Conservation (phyloP, 306 rosid genomes). For the Oemleria cerasiformis region DNA sequence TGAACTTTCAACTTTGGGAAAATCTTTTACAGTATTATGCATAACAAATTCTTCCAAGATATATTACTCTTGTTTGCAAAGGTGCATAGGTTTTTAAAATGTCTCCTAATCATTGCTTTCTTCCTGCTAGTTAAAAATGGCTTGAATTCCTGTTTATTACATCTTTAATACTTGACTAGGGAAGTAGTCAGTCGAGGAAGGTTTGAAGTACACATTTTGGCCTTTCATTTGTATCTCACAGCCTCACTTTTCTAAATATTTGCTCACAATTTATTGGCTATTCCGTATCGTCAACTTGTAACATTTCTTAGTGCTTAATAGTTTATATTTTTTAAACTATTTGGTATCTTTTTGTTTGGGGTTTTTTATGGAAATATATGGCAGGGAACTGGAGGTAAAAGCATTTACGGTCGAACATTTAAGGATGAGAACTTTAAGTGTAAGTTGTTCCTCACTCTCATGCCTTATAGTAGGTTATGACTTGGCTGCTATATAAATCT, state of each 20-base stretch:
- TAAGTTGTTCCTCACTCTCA: conserved; percentile 39
- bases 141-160: neutral
- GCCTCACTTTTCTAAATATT: neutral
- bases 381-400: conserved; percentile 97
- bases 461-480: neutral
- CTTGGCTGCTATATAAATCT: neutral
- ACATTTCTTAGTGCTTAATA: neutral
- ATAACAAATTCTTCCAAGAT: neutral
- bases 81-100: neutral
- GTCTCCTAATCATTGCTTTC: neutral
- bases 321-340: too few relatives aligned
- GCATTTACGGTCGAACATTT: conserved; percentile 94
- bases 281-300: neutral
- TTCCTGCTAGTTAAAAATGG: neutral
- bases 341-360: neutral
- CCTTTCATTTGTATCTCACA: neutral
- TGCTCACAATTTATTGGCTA: neutral
- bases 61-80: neutral
- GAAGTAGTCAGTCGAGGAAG: neutral
- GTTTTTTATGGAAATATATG: conserved; percentile 11
- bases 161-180: neutral
- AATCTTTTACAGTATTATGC: too few relatives aligned
- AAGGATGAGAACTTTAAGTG: conserved; percentile 92
- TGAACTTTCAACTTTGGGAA: neutral
- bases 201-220: neutral